Base-by-base conservation (phyloP, 2,329 filamentous ascomycete species). In the Microsporum audouinii region DNA sequence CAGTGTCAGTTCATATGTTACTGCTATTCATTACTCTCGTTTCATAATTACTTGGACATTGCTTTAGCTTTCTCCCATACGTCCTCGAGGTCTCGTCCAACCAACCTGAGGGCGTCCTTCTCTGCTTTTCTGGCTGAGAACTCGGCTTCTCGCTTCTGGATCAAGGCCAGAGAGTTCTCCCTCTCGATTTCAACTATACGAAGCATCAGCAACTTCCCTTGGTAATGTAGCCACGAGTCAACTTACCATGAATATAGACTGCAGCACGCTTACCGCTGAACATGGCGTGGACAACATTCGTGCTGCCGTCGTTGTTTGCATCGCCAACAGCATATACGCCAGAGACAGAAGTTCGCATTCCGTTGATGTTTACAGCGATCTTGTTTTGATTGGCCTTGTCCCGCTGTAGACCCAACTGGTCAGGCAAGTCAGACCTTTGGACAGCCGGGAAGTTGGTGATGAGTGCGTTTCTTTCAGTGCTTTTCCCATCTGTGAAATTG, bases 261-360 rank as follows among this genome's bases (percentile, higher is more conserved):
- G 80, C 82, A 0, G 82, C 75, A 34, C 77, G 71, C 76, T 86
- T 86, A 2, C 82, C 83, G 10, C 74, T 80, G 66, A 75, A 85
- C 66, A 86, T 77, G 0, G 84, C 83, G 63, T 85, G 83, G 0
- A 82, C 82, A 0, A 85, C 78, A 64, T 85, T 86, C 2, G 82
- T 84, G 6, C 76, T 73, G n/a, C 79, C 79, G 59, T 85, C 82
- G 36, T 77, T 78, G 70, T 85, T 86, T 10, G 79, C 79, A 64
- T 86, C 83, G 0, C 84, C 83, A 23, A 85, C 70, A 3, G 80
- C 83, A 65, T 80, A 85, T 0, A 85, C 77, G 0, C 82, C 82
- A 0, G 72, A 67, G 2, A 83, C 66, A 59, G 78, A 85, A 0
- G 83, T 84, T 12, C 73, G 66, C 62, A 81, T 73, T 0, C 78